Base-by-base conservation (phyloP, 768 basidiomycete species). In the Candolleomyces efflorescens region DNA sequence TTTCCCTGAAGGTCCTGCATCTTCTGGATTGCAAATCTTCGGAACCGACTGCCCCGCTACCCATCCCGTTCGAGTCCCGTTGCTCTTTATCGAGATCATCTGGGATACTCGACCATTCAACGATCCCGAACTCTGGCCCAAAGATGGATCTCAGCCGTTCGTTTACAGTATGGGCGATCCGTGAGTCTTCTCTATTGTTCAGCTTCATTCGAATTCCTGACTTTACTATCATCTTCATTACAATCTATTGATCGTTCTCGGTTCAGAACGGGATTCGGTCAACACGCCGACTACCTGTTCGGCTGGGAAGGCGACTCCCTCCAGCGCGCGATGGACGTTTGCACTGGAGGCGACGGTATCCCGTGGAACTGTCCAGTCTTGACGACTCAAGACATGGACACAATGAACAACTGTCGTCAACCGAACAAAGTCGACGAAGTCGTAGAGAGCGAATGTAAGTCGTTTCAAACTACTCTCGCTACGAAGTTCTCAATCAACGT, bases 251-350 rank as follows among this genome's bases (percentile, higher is more conserved):
- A n/a, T n/a, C n/a, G n/a, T n/a, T n/a, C n/a, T n/a, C n/a, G n/a
- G n/a, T n/a, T n/a, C n/a, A 57, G 56, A 2, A 59, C 58, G 23
- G 58, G 58, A 15, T 59, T 46, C 37, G 58, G 58, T 23, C 58
- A 59, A 38, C 58, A 59, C 37, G 58, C 58, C 27, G 58, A 59
- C 44, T 59, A 59, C 26, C 52, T 59, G n/a, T 59, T 59, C 45
- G 58, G 58, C 13, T 59, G 58, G 58, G 58, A 59, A 45, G 58
- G 58, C 20, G 58, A 59, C 18, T 59, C 58, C 11, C 52, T 59
- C 15, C 58, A 59, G 20, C 39, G 53, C n/a, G 58, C 58, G 13
- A 59, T 59, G 58, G 58, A 53, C 12, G 53, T 54, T 22, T 59
- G 58, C 58, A 59, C 58, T 3, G 22, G 37, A 22, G 45, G 58